These are phyloP conservation scores for Cardamine resedifolia DNA, from an alignment of 345 rosid species.

Conservation along the genomic window DNA sequence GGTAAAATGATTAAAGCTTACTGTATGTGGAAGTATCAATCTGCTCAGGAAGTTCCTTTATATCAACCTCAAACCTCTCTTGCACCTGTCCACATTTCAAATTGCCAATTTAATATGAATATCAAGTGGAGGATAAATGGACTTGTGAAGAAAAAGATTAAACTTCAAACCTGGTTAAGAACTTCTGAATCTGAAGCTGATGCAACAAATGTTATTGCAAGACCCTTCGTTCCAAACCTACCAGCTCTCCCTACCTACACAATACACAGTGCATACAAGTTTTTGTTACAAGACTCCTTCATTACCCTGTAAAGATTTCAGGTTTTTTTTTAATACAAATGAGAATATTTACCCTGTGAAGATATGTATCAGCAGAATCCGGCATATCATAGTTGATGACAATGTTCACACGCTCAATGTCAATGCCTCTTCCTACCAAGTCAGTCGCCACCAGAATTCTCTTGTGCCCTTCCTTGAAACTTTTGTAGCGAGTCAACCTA, in stretches of 20 bases:
- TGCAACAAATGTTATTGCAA: slow-evolving; percentile 93
- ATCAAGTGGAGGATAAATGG: neutral
- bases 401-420: slow-evolving; percentile 96
- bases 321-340: neutral
- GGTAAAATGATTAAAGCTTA: slow-evolving; percentile 35
- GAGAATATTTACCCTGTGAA: slow-evolving; percentile 69
- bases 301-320: neutral
- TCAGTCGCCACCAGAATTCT: slow-evolving; percentile 97
- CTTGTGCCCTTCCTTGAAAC: slow-evolving; percentile 98
- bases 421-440: slow-evolving; percentile 96
- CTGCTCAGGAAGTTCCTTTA: slow-evolving; percentile 96
- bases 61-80: slow-evolving; percentile 94
- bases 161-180: slow-evolving; percentile 76
- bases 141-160: neutral
- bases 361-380: slow-evolving; percentile 96
- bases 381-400: slow-evolving; percentile 99
- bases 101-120: neutral
- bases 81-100: slow-evolving; percentile 56
- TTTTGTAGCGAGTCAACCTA: slow-evolving; percentile 95
- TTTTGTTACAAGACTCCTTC: neutral
- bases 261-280: neutral
- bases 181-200: slow-evolving; percentile 88
- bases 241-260: slow-evolving; percentile 97
- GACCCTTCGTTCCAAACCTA: slow-evolving; percentile 98
- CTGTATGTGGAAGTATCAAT: slow-evolving; percentile 94